Evolutionary conservation across 2,329 filamentous ascomycete species (phyloP).

Genomic region (Leptographium lundbergii): DNA sequence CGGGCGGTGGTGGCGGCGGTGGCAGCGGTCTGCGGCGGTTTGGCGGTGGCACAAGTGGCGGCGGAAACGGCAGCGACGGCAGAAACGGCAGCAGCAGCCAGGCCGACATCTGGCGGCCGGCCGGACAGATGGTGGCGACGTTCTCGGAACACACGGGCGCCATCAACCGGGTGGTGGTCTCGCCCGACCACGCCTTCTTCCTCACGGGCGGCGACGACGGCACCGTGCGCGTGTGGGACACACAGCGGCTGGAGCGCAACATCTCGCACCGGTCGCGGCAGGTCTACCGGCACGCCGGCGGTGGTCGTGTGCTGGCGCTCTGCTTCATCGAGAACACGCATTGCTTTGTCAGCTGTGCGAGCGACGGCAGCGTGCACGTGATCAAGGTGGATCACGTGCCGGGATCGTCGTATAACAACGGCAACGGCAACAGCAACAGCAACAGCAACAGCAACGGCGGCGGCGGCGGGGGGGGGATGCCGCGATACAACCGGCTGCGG

Average conservation of each 20-base stretch:
- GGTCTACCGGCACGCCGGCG: constrained; percentile 60
- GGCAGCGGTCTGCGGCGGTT: background rate
- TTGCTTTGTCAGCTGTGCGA: constrained; percentile 82
- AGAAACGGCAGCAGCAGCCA: constrained; percentile 21
- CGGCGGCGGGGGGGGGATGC: constrained; percentile 12
- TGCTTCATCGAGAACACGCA: constrained; percentile 92
- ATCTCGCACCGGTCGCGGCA: constrained; percentile 78
- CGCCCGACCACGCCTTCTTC: constrained; percentile 90
- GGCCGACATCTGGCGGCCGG: constrained; percentile 63
- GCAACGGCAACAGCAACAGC: no score
- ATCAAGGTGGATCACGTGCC: constrained; percentile 56
- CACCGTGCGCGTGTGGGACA: constrained; percentile 86
- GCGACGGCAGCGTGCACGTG: constrained; percentile 80
- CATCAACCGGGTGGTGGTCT: constrained; percentile 68
- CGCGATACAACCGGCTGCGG: constrained; percentile 65
- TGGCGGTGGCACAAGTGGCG: constrained; percentile 23
- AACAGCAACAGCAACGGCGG: no score
- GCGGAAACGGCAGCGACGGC: background rate
- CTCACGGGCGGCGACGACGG: constrained; percentile 88
- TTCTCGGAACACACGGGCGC: constrained; percentile 78
- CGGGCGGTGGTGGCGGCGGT: constrained; percentile 23
- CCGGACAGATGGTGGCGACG: constrained; percentile 71
- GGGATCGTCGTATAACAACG: no score
- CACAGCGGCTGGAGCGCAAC: constrained; percentile 78
- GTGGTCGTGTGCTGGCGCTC: constrained; percentile 58